Evolutionary conservation across 805 yeast genomes (phyloP).

Genomic region (Nakazawaea wyomingensis): DNA sequence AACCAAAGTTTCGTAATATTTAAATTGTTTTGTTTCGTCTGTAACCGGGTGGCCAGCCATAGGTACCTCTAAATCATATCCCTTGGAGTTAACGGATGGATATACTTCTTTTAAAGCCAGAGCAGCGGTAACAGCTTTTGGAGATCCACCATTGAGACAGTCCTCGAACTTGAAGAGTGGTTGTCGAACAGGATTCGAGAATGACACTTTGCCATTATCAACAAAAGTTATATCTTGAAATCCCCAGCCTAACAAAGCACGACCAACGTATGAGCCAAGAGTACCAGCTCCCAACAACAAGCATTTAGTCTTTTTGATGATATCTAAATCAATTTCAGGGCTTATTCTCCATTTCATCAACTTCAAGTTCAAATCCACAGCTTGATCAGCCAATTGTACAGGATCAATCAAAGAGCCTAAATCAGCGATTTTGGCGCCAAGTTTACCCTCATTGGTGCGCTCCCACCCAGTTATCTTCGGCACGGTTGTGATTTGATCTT

Average conservation of each 20-base stretch:
- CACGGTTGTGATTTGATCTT: constrained; percentile 11
- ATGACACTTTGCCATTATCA: constrained; percentile 84
- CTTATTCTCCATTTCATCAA: constrained; percentile 96
- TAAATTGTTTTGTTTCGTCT: constrained; percentile 42
- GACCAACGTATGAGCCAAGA: constrained; percentile 83
- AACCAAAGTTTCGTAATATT: constrained; percentile 48
- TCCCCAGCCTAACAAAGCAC: constrained; percentile 94
- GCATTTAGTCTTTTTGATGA: constrained; percentile 54
- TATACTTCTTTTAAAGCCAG: constrained; percentile 63
- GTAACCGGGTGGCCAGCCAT: constrained; percentile 92
- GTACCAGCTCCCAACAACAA: constrained; percentile 95
- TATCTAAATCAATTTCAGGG: constrained; percentile 71
- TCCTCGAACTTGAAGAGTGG: constrained; percentile 82
- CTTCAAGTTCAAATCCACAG: constrained; percentile 84
- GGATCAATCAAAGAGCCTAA: constrained; percentile 81
- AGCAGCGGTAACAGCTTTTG: constrained; percentile 81
- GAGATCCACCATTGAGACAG: constrained; percentile 65
- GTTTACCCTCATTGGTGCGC: constrained; percentile 61
- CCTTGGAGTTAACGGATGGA: constrained; percentile 68
- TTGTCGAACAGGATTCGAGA: constrained; percentile 93
- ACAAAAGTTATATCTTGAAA: constrained; percentile 80
- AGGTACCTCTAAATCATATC: constrained; percentile 72
- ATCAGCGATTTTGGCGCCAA: constrained; percentile 82
- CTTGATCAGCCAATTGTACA: constrained; percentile 75
- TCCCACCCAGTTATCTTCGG: constrained; percentile 85